These are phyloP conservation scores for Fraxinus floribunda DNA, from an alignment of 305 asterid genomes.

Conservation along the genomic window DNA sequence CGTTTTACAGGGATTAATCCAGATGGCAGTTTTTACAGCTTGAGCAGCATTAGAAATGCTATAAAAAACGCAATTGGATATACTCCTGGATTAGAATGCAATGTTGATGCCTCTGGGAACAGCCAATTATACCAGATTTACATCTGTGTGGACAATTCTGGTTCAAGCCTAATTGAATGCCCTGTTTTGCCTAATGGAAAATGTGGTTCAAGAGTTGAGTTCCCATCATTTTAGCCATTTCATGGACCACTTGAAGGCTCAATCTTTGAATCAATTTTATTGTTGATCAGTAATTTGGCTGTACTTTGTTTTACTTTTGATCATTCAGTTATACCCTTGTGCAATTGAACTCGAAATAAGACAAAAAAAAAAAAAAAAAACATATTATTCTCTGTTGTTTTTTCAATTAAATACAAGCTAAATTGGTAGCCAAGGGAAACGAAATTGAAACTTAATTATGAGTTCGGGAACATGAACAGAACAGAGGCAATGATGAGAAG, in stretches of 20 bases:
- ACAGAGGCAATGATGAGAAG: too few species aligned
- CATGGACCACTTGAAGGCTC: background rate
- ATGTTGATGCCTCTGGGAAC: conserved; percentile 37
- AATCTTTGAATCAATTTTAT: background rate
- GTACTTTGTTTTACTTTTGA: background rate
- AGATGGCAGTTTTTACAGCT: conserved; percentile 24
- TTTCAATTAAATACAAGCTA: too few species aligned
- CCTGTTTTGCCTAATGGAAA: conserved; percentile 31
- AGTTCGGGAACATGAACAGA: too few species aligned
- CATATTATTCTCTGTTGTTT: background rate
- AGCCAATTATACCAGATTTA: conserved; percentile 36
- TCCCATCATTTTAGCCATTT: conserved; percentile 29
- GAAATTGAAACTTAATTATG: too few species aligned
- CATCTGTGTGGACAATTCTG: conserved; percentile 33
- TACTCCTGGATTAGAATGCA: conserved; percentile 36
- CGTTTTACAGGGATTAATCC: conserved; percentile 28
- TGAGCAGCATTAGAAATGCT: conserved; percentile 24
- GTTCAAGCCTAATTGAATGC: conserved; percentile 30
- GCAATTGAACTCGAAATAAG: background rate
- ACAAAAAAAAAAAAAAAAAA: background rate
- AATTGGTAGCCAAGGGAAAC: too few species aligned
- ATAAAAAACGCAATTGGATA: conserved; percentile 25
- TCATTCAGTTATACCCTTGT: background rate
- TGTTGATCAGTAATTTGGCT: background rate
- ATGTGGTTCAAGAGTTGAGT: conserved; percentile 30